Conservation (phyloP, 805 yeast species). For the Yarrowia sp. region DNA sequence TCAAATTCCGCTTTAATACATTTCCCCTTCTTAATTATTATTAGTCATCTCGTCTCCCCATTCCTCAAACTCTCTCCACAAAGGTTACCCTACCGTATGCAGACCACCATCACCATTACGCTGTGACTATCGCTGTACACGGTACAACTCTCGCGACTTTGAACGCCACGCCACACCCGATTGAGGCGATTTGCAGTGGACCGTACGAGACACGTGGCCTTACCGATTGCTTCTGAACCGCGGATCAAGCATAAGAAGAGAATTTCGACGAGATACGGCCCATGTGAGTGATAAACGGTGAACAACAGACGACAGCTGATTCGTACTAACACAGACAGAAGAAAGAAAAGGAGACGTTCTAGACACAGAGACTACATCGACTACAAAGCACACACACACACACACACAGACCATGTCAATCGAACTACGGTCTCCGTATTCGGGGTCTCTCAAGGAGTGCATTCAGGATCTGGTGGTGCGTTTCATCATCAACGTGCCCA, state of each 20-base stretch:
- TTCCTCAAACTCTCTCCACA: neutral
- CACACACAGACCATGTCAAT: constrained; percentile 11
- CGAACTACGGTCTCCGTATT: constrained; percentile 25
- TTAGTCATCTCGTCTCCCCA: too few species aligned
- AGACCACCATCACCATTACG: constrained; percentile 22
- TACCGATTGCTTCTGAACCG: neutral
- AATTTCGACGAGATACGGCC: too few species aligned
- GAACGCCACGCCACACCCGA: neutral
- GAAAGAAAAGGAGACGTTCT: too few species aligned
- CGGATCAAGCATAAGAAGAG: neutral
- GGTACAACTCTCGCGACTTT: neutral
- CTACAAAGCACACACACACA: neutral
- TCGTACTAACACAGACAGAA: too few species aligned
- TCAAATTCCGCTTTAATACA: too few species aligned
- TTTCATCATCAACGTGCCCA: constrained; percentile 89
- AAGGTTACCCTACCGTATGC: constrained; percentile 25
- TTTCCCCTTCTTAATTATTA: too few species aligned
- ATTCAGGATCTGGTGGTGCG: constrained; percentile 77
- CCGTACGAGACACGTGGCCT: constrained; percentile 2
- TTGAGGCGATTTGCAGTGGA: neutral
- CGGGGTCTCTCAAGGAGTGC: constrained; percentile 44
- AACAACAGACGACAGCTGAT: neutral
- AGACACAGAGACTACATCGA: too few species aligned
- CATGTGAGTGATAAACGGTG: neutral
- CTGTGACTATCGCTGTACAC: neutral